Evolutionary conservation across 176 grass and related monocot species (phyloP), one percentile per base, ranked within the genome.

Genomic region (Raddia distichophylla): DNA sequence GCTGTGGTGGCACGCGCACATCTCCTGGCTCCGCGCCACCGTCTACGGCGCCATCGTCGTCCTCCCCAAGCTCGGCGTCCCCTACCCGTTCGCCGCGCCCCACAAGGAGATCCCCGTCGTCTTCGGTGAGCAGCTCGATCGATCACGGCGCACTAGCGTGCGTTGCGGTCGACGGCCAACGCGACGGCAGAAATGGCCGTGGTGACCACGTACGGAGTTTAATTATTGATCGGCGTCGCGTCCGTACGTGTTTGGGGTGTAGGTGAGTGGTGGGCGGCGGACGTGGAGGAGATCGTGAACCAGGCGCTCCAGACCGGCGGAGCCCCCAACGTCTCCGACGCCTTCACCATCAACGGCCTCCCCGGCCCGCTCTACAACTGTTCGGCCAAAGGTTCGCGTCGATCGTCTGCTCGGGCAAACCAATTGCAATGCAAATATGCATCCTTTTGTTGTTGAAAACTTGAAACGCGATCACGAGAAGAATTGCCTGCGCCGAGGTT

Each of bases 1-100:
- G 60, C 88, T 97, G 64, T 93, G 90, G 85, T 97, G 88, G 91
- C 94, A 97, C 63, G 94, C 91, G 5, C 94, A 97, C 84, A 89
- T 97, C 88, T 86, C 85, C 32, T 97, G 94, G 94, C 83, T 93
- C 11, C 87, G 94, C 7, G 68, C 94, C 33, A 97, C 94, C 22
- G 58, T 93, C 14, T 82, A 97, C 66, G 94, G 91, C 15, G 3
- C 86, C 58, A 27, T 97, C 19, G 75, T 97, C 94, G 57, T 97
- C 86, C 86, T 97, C 57, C 94, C 94, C 43, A 89, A 91, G 76
- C 65, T 60, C 67, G 91, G 89, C 75, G 77, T 91, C 46, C 86
- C 91, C 47, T 97, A 89, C 74, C 94, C 94, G 1, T 97, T 97
- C 75, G 61, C 80, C 11, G 74, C 75, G 15, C 91, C 94, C 40